Percentiles rank a stretch among this genome's conserved stretches.
phyloP scores from a whole-genome alignment of 352 stramenopile genomes.

The Peronospora destructor region DNA sequence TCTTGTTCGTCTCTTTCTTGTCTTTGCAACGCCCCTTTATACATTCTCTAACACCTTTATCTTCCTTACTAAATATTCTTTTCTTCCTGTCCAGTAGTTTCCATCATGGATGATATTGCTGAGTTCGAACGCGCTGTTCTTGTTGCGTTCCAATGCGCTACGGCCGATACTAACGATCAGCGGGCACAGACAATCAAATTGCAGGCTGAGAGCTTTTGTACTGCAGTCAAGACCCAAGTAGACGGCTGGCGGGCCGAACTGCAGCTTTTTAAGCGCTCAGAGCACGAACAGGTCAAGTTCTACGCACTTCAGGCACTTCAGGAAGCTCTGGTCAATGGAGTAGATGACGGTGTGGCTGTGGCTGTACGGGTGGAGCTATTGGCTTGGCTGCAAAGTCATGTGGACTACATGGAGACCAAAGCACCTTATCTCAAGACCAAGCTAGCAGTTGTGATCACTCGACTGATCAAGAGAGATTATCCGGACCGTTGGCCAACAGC shows the following conservation, averaged over 20 bases:
- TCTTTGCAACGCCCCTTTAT: conserved; percentile 3
- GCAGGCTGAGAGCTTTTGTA: conserved; percentile 67
- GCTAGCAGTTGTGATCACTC: conserved; percentile 69
- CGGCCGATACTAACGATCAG: conserved; percentile 37
- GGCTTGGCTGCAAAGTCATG: conserved; percentile 54
- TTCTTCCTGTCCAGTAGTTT: conserved; percentile 3
- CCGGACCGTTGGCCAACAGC: conserved; percentile 76
- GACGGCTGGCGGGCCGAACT: conserved; percentile 56
- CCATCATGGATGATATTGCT: conserved; percentile 25
- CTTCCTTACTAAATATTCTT: not conserved
- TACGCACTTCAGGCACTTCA: conserved; percentile 75
- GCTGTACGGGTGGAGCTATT: conserved; percentile 54
- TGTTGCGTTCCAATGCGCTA: conserved; percentile 76
- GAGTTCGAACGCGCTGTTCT: conserved; percentile 75
- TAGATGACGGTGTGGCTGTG: conserved; percentile 38
- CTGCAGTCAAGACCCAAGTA: conserved; percentile 40
- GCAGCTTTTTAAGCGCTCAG: conserved; percentile 59
- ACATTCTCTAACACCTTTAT: not conserved
- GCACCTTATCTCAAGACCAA: conserved; percentile 84
- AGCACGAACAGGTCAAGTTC: conserved; percentile 77
- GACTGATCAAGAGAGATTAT: conserved; percentile 87
- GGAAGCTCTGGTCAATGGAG: conserved; percentile 39
- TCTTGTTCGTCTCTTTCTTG: not conserved
- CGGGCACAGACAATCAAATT: conserved; percentile 55
- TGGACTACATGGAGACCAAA: conserved; percentile 48